These are phyloP conservation scores for Iberis pinnata DNA, from an alignment of 345 rosid genomes.

Conservation along the genomic window DNA sequence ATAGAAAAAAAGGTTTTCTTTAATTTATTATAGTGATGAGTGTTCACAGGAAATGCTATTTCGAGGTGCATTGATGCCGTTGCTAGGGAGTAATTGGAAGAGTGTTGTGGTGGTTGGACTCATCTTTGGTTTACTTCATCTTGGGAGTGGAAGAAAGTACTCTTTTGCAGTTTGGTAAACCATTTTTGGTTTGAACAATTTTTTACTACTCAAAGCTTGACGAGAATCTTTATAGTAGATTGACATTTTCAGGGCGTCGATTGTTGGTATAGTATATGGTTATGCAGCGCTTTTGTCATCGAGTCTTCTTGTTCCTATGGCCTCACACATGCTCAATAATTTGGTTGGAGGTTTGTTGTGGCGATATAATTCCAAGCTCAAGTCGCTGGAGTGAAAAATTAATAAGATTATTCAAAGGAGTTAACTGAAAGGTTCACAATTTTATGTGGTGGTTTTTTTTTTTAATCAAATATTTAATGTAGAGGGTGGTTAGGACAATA, in stretches of 20 bases:
- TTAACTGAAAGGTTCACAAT: background rate
- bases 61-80: conserved; percentile 66
- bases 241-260: conserved; percentile 58
- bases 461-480: background rate
- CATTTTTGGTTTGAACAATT: background rate
- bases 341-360: conserved; percentile 69
- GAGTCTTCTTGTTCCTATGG: conserved; percentile 64
- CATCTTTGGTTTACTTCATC: conserved; percentile 69
- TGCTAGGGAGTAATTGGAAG: conserved; percentile 59
- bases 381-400: conserved; percentile 18
- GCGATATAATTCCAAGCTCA: conserved; percentile 44
- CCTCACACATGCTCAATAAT: conserved; percentile 70
- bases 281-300: conserved; percentile 56
- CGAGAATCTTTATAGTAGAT: conserved; percentile 10
- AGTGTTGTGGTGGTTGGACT: conserved; percentile 49
- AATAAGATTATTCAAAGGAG: background rate
- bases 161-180: conserved; percentile 80
- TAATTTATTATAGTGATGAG: background rate
- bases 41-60: conserved; percentile 66
- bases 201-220: conserved; percentile 3
- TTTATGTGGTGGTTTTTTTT: background rate
- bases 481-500: background rate
- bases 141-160: conserved; percentile 75
- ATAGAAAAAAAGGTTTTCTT: background rate
- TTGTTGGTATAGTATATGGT: conserved; percentile 68